Percentiles rank a stretch among this genome's conserved stretches.
Conservation (phyloP, 208 protist species). For the Acanthamoeba culbertsoni region DNA sequence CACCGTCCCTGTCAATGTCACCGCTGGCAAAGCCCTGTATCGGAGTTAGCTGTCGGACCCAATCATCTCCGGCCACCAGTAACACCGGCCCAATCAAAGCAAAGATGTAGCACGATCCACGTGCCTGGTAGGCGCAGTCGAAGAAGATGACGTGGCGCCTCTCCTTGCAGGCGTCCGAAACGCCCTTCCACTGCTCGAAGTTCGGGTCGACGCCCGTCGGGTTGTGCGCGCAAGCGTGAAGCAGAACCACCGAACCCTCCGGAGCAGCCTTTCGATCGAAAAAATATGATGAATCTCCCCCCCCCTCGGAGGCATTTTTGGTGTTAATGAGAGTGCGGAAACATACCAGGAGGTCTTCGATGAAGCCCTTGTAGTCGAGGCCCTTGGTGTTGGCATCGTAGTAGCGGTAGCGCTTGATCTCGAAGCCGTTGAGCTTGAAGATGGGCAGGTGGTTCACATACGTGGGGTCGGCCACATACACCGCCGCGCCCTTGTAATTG, state of each 20-base stretch:
- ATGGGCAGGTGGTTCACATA: conserved; percentile 84
- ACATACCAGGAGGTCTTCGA: conserved; percentile 72
- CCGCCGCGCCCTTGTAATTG: neutral
- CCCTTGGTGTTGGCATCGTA: conserved; percentile 71
- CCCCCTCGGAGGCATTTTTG: too few species aligned
- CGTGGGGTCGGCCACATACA: conserved; percentile 87
- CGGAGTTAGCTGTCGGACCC: too few species aligned
- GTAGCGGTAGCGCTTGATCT: conserved; percentile 77
- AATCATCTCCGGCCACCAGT: neutral
- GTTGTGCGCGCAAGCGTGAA: conserved; percentile 98
- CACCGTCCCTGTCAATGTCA: conserved; percentile 90
- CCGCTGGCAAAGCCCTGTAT: conserved; percentile 91
- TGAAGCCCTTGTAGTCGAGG: conserved; percentile 83
- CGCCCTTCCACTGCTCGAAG: conserved; percentile 91
- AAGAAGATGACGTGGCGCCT: conserved; percentile 91
- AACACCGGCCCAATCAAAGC: too few species aligned
- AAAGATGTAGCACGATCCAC: too few species aligned
- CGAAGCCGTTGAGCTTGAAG: conserved; percentile 76
- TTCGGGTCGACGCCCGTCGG: conserved; percentile 97
- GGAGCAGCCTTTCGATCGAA: too few species aligned
- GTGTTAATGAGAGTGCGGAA: neutral
- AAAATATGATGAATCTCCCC: too few species aligned
- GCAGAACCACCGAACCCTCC: conserved; percentile 91
- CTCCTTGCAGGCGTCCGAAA: conserved; percentile 81
- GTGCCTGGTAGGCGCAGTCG: conserved; percentile 89